phyloP scores from a whole-genome alignment of 257 asterid species.

The Solanum etuberosum region DNA sequence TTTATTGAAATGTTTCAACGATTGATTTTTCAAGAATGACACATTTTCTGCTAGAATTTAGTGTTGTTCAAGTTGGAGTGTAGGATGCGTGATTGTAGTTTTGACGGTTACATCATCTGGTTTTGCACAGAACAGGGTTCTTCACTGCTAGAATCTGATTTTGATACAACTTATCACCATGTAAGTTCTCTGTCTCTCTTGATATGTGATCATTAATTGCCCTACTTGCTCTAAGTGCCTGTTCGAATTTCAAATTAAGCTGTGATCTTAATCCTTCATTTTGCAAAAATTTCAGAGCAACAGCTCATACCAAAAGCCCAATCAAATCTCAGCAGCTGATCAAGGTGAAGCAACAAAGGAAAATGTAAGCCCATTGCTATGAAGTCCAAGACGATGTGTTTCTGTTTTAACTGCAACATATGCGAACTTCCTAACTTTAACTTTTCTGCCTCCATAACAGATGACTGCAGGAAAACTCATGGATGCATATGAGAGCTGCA shows the following conservation, averaged over 20 bases:
- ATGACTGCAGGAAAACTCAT: slow-evolving; percentile 63
- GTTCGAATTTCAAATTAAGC: background rate
- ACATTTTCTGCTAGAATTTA: background rate
- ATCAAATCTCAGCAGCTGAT: slow-evolving; percentile 22
- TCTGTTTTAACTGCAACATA: background rate
- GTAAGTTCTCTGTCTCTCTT: slow-evolving; percentile 3
- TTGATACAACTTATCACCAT: slow-evolving; percentile 27
- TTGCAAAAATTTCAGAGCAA: slow-evolving; percentile 29
- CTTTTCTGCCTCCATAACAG: slow-evolving; percentile 28
- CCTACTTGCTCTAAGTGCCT: background rate
- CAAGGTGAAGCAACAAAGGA: slow-evolving; percentile 19
- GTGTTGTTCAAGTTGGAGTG: background rate
- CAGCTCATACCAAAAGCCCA: slow-evolving; percentile 14
- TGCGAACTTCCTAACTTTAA: background rate
- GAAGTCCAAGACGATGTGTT: background rate
- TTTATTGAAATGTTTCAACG: background rate
- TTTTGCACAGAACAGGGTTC: slow-evolving; percentile 49
- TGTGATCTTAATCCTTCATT: slow-evolving; percentile 3
- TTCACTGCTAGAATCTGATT: slow-evolving; percentile 6
- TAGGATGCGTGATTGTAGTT: background rate
- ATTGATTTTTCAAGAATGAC: background rate
- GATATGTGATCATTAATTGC: background rate
- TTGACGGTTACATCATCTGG: slow-evolving; percentile 12
- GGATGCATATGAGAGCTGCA: slow-evolving; percentile 57
- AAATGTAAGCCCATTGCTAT: slow-evolving; percentile 32